Evolutionary conservation across 805 yeast genomes (phyloP).

Genomic region (Spathaspora arborariae): DNA sequence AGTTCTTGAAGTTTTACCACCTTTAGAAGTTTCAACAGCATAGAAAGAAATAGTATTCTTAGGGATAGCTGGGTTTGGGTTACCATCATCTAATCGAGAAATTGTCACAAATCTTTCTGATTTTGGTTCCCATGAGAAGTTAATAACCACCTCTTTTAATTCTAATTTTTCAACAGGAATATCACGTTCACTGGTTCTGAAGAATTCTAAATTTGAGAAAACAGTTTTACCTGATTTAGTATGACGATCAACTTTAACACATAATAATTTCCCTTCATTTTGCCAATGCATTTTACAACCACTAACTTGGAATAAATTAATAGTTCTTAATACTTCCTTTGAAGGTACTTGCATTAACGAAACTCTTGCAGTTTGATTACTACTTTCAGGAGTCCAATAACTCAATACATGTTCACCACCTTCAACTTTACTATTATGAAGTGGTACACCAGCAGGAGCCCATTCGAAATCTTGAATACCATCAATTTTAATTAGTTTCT

Average conservation of each 20-base stretch:
- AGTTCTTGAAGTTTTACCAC: slow-evolving; percentile 39
- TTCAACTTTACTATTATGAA: slow-evolving; percentile 52
- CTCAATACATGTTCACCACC: slow-evolving; percentile 67
- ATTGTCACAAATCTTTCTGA: slow-evolving; percentile 83
- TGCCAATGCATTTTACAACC: slow-evolving; percentile 95
- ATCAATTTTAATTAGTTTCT: slow-evolving; percentile 77
- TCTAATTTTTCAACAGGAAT: slow-evolving; percentile 94
- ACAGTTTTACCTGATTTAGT: slow-evolving; percentile 91
- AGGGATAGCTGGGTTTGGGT: slow-evolving; percentile 59
- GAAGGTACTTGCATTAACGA: slow-evolving; percentile 84
- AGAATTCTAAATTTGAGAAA: slow-evolving; percentile 88
- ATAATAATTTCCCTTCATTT: slow-evolving; percentile 72
- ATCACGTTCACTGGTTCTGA: slow-evolving; percentile 81
- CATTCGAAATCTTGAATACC: slow-evolving; percentile 90
- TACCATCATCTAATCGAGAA: slow-evolving; percentile 55
- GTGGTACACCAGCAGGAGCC: slow-evolving; percentile 83
- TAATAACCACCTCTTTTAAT: slow-evolving; percentile 80
- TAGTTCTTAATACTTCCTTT: slow-evolving; percentile 79
- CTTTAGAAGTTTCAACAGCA: slow-evolving; percentile 68
- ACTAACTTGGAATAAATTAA: slow-evolving; percentile 90
- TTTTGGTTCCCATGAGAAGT: slow-evolving; percentile 95
- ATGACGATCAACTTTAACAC: slow-evolving; percentile 96
- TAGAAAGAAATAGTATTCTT: slow-evolving; percentile 73
- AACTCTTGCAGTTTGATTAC: slow-evolving; percentile 93
- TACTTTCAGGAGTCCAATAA: slow-evolving; percentile 95